Evolutionary conservation across 2,329 filamentous ascomycete species (phyloP), one percentile per base, ranked within the genome.

Genomic region (Xylaria multiplex): DNA sequence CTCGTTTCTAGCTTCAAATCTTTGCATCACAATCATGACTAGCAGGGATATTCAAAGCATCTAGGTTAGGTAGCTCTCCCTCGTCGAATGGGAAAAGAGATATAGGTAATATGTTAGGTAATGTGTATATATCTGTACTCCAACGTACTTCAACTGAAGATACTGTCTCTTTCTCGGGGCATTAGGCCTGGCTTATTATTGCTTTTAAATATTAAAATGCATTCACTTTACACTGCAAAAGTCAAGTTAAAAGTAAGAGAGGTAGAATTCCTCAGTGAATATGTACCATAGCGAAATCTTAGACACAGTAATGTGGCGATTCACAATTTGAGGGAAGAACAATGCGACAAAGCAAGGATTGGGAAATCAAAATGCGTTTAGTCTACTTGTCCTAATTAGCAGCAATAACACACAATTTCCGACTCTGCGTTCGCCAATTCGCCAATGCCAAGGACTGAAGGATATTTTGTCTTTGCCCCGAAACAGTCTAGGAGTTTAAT

Each of bases 361-460:
- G 40, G 16, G 2, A 62, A 52, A 16, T 50, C 14, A 45, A 45
- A 37, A 37, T 4, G 32, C 16, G 59, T 55, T 48, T 30, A 40
- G 19, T 45, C n/a, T 64, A 50, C 35, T 40, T 35, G 43, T 19
- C 46, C 16, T 37, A 59, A 24, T 53, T 32, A 1, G 30, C 55
- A 40, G 30, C 16, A 64, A 66, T 24, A 66, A 32, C 24, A 35
- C 42, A 49, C 42, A 49, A 24, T 40, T 22, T 56, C 43, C 50
- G 32, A 14, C 22, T 53, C 24, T 63, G 49, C 37, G 40, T 24
- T 35, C 46, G 59, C 59, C 32, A 16, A 50, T 63, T 46, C 59
- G 49, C 59, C 54, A 48, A 35, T 49, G 42, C 46, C 43, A 24
- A 49, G 40, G 37, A 54, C 32, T 45, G 37, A 40, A 62, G 37